These are phyloP conservation scores for Alternaria rosae DNA, from an alignment of 2,329 filamentous ascomycete genomes.

Conservation along the genomic window DNA sequence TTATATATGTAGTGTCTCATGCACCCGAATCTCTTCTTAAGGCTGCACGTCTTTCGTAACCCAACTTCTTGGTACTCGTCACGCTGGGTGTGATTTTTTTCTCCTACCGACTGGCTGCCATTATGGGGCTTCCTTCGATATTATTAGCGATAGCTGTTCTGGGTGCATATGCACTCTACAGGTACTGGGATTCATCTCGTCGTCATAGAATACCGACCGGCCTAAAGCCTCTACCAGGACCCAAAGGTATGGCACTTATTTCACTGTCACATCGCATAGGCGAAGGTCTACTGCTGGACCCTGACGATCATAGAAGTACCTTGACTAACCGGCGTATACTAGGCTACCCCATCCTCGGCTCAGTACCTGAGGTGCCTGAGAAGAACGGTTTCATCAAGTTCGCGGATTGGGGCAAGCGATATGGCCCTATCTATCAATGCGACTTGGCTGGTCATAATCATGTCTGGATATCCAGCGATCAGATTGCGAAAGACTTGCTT, in stretches of 20 bases:
- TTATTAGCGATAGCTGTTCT: conserved; percentile 33
- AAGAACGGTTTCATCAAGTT: conserved; percentile 56
- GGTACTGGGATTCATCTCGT: conserved; percentile 34
- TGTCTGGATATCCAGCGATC: conserved; percentile 55
- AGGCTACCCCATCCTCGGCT: conserved; percentile 55
- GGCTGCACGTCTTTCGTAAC: conserved; percentile 17
- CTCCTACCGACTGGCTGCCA: conserved; percentile 17
- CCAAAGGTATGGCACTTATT: conserved; percentile 46
- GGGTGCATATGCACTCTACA: conserved; percentile 40
- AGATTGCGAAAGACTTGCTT: conserved; percentile 53
- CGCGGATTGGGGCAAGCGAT: conserved; percentile 55
- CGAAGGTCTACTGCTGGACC: background rate
- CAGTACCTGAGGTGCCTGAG: conserved; percentile 53
- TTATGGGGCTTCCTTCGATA: conserved; percentile 44
- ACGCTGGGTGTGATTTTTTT: conserved; percentile 4
- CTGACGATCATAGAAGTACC: background rate
- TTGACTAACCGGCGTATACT: conserved; percentile 17
- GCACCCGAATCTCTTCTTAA: conserved; percentile 17
- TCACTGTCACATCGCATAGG: conserved; percentile 3
- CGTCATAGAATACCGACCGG: conserved; percentile 41
- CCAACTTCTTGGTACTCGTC: conserved; percentile 15
- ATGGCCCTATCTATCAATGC: conserved; percentile 56
- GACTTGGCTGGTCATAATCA: conserved; percentile 56
- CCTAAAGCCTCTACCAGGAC: conserved; percentile 50
- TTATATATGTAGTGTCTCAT: conserved; percentile 40